Conservation (phyloP, 306 rosid species). For the Medicago arabica region DNA sequence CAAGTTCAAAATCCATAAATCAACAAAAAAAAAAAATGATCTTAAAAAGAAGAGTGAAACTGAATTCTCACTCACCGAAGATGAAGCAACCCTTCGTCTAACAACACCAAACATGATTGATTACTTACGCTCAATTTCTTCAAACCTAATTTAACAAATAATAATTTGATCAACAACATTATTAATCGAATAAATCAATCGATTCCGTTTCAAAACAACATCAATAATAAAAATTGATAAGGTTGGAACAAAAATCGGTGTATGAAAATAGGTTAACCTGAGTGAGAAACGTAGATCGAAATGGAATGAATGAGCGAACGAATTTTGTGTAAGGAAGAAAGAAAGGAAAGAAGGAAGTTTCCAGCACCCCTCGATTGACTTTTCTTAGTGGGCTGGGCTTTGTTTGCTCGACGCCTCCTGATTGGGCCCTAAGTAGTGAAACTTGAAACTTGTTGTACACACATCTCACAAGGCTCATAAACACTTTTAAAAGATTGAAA, state of each 20-base stretch:
- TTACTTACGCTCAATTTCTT: slow-evolving; percentile 20
- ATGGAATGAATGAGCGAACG: too few species aligned
- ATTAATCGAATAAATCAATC: neutral
- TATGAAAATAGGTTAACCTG: slow-evolving; percentile 7
- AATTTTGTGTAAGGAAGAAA: too few species aligned
- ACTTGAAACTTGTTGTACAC: too few species aligned
- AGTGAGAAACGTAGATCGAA: slow-evolving; percentile 10
- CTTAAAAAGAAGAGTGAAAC: neutral
- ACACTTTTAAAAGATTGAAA: too few species aligned
- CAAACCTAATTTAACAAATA: slow-evolving; percentile 37
- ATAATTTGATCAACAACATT: slow-evolving; percentile 35
- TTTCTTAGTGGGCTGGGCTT: too few species aligned
- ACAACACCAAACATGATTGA: slow-evolving; percentile 64
- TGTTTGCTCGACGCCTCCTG: too few species aligned
- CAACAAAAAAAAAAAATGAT: neutral
- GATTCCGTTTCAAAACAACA: neutral
- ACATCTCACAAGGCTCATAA: too few species aligned
- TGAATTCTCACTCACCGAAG: slow-evolving; percentile 49
- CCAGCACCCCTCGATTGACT: too few species aligned
- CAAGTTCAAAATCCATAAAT: slow-evolving; percentile 15
- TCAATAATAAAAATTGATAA: neutral
- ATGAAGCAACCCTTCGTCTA: slow-evolving; percentile 76
- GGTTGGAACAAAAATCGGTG: neutral
- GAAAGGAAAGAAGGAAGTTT: too few species aligned
- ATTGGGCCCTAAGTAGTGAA: too few species aligned